These are phyloP conservation scores for Wickerhamiella spandovensis DNA, from an alignment of 805 yeast genomes.

Conservation along the genomic window DNA sequence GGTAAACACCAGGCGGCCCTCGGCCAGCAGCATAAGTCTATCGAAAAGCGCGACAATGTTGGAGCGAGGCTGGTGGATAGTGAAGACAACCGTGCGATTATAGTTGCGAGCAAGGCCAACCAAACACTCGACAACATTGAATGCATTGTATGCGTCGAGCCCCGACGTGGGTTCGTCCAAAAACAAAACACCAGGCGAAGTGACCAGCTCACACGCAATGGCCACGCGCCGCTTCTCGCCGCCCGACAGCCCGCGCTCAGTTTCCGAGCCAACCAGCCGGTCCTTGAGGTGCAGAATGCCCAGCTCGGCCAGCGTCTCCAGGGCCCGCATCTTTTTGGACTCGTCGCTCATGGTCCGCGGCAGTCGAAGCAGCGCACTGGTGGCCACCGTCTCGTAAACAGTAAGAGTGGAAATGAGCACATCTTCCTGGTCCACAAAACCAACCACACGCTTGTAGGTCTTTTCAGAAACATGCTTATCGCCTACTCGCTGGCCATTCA, in stretches of 20 bases:
- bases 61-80: constrained; percentile 95
- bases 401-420: constrained; percentile 82
- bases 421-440: constrained; percentile 96
- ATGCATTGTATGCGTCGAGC: constrained; percentile 84
- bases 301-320: constrained; percentile 73
- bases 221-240: constrained; percentile 89
- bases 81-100: constrained; percentile 77
- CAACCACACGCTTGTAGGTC: constrained; percentile 55
- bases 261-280: constrained; percentile 75
- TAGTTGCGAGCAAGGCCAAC: constrained; percentile 67
- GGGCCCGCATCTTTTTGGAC: constrained; percentile 65
- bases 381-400: constrained; percentile 87
- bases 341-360: constrained; percentile 66
- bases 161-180: constrained; percentile 95
- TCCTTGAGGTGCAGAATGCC: constrained; percentile 76
- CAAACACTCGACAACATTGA: constrained; percentile 74
- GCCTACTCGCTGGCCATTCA: constrained; percentile 44
- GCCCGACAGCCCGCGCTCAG: constrained; percentile 83
- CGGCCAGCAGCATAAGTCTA: constrained; percentile 62
- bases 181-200: constrained; percentile 71
- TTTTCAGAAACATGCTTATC: constrained; percentile 17
- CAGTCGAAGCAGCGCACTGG: constrained; percentile 76
- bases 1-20: constrained; percentile 76
- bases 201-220: constrained; percentile 84
- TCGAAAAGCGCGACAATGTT: constrained; percentile 89